Percentiles rank a stretch among this genome's conserved stretches.
phyloP scores from a whole-genome alignment of 192 early-diverging fungal species.

The Umbelopsis vinacea region DNA sequence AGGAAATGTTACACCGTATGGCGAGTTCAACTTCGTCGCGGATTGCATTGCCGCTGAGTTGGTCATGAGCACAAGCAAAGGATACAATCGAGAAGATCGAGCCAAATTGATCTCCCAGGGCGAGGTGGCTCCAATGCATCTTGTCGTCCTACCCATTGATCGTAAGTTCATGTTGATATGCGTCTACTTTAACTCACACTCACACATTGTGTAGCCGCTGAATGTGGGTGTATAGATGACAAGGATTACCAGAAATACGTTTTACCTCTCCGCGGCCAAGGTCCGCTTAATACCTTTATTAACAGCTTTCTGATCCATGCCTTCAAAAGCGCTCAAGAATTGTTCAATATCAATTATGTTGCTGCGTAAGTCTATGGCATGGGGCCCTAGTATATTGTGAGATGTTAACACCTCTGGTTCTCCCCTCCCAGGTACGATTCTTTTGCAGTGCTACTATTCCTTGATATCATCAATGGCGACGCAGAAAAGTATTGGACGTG shows the following conservation, averaged over 20 bases:
- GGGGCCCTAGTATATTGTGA: slow-evolving; percentile 25
- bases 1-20: slow-evolving; percentile 46
- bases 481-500: slow-evolving; percentile 37
- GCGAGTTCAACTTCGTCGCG: slow-evolving; percentile 57
- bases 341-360: slow-evolving; percentile 24
- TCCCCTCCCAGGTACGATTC: slow-evolving; percentile 41
- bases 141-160: slow-evolving; percentile 55
- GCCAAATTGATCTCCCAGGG: slow-evolving; percentile 6
- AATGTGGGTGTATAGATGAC: slow-evolving; percentile 6
- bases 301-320: slow-evolving; percentile 29
- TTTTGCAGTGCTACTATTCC: slow-evolving; percentile 41
- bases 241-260: slow-evolving; percentile 24
- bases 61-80: slow-evolving; percentile 37
- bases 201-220: slow-evolving; percentile 20
- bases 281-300: background rate
- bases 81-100: slow-evolving; percentile 35
- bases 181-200: background rate
- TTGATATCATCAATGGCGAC: slow-evolving; percentile 35
- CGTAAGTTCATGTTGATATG: slow-evolving; percentile 24
- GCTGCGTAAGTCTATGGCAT: slow-evolving; percentile 30
- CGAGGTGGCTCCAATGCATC: slow-evolving; percentile 30
- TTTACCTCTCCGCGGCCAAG: background rate
- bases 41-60: slow-evolving; percentile 48
- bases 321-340: slow-evolving; percentile 28
- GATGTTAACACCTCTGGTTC: slow-evolving; percentile 14